A percentile compares a stretch with the other conserved stretches of the same genome.
These are phyloP conservation scores for Fusarium subtropicale DNA, from an alignment of 2,329 filamentous ascomycete species.

Conservation along the genomic window DNA sequence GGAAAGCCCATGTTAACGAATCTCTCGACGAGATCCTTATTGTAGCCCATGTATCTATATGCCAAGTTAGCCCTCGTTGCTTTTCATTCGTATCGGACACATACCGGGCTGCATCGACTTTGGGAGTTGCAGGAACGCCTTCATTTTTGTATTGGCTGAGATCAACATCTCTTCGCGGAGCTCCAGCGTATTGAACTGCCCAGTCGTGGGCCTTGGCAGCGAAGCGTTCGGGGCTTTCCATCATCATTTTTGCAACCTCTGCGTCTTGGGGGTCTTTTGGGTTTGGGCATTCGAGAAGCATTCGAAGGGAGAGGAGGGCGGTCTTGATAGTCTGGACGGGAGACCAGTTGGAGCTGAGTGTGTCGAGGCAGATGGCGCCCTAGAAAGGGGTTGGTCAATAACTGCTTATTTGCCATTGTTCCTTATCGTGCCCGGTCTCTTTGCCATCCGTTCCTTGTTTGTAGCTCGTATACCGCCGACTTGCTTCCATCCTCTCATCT, in stretches of 20 bases:
- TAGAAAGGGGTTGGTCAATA: conserved; percentile 54
- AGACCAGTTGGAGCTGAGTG: conserved; percentile 89
- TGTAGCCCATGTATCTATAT: conserved; percentile 87
- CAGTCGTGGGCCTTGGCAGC: conserved; percentile 87
- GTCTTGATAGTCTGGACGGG: conserved; percentile 97
- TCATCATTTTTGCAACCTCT: conserved; percentile 91
- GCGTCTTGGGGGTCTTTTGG: conserved; percentile 97
- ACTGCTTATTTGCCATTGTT: not conserved
- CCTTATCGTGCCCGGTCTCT: not conserved
- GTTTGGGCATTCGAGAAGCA: conserved; percentile 91
- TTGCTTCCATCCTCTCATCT: not conserved
- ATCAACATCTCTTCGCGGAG: conserved; percentile 64
- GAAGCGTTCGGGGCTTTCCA: conserved; percentile 82
- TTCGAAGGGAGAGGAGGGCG: conserved; percentile 90
- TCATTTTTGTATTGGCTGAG: conserved; percentile 62
- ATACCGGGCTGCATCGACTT: conserved; percentile 49
- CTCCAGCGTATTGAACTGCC: conserved; percentile 85
- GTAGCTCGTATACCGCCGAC: not conserved
- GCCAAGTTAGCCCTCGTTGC: not conserved
- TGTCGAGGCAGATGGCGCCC: conserved; percentile 98
- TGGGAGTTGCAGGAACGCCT: conserved; percentile 52
- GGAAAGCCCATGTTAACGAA: conserved; percentile 95
- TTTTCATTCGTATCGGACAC: not conserved
- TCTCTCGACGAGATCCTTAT: conserved; percentile 81
- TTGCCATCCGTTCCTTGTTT: not conserved